Evolutionary conservation across 1,284 basidiomycete genomes (phyloP), one percentile per base, ranked within the genome.

Genomic region (Tilletia caries): DNA sequence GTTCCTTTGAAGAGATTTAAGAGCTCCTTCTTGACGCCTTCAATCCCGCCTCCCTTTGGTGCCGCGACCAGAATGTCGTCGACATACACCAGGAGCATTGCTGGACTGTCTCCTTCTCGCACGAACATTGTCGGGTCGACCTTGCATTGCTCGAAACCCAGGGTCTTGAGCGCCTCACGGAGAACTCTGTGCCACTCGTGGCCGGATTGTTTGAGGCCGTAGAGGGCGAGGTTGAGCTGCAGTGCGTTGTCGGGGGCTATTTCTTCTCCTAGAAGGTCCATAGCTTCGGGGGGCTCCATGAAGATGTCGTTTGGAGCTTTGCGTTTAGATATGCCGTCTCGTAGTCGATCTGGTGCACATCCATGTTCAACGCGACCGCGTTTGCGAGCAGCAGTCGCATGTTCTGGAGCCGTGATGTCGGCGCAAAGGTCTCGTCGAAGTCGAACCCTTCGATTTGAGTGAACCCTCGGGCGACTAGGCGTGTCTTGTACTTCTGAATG

Each of bases 361-460:
- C 20, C 29, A 64, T 25, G 33, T 33, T 32, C 8, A 64, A 23
- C 20, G 34, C 34, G 5, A 20, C 20, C 32, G 62, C 62, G 6
- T 20, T 41, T 6, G 62, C 33, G 18, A 33, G n/a, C 33, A 64
- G 32, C 4, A 64, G n/a, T 32, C 62, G 13, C 34, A 64, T 34
- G 27, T 37, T 64, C 33, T 64, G 34, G 37, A 37, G 33, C 34
- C 62, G 10, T 23, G 41, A 37, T 5, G 41, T 67, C 8, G 69
- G 69, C 15, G 66, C 60, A 33, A 68, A 71, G 20, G 48, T 58
- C 44, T 71, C 67, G 3, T 73, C 65, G 62, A 65, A 68, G n/a
- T 70, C 27, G 15, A 68, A 18, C 5, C 69, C 69, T 27, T 62
- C 32, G 10, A 70, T 33, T 15, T 70, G 69, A 15, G 69, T 37